Evolutionary conservation across 2,329 filamentous ascomycete genomes (phyloP), one percentile per base, ranked within the genome.

Genomic region (Trichoderma sp.): DNA sequence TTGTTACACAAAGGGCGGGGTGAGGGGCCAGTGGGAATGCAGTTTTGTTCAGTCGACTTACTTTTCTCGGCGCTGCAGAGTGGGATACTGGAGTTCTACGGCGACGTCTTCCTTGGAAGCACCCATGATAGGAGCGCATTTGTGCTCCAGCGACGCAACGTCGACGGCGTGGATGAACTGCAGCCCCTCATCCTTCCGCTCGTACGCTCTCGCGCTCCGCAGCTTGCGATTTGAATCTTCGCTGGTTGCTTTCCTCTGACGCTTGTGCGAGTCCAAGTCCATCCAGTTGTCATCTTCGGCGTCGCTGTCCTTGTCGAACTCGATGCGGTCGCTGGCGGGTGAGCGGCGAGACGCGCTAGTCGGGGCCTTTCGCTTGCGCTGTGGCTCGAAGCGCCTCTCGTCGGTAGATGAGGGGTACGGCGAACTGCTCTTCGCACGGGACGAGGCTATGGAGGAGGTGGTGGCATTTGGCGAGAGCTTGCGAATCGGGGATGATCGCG

Each of bases 61-160:
- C 89, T 85, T 88, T 80, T 96, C 92, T 65, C 87, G 86, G 61
- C 85, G 85, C 68, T 88, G 87, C 71, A 85, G 83, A 78, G 92
- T 94, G 11, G 96, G 95, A 79, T 98, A 98, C 78, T 96, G 92
- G 73, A 98, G 82, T 76, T 90, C 83, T 70, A 96, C 87, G 13
- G 80, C 82, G 7, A 89, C 83, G 69, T 88, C 85, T 70, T 88
- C 83, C 59, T 83, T 80, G 59, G 81, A 79, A 3, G 84, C 81
- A 49, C 83, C 82, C 70, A 86, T 81, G 14, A 84, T 83, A 0
- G 84, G 83, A 33, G 84, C 83, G 70, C 85, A 87, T 53, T 84
- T 85, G 6, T 83, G 80, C 65, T 82, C 79, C 27, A 85, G 77
- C 56, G 82, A 86, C 47, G 85, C 85, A 27, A 90, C 83, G 72